Evolutionary conservation across 768 basidiomycete genomes (phyloP).

Genomic region (Dioszegia hungarica): DNA sequence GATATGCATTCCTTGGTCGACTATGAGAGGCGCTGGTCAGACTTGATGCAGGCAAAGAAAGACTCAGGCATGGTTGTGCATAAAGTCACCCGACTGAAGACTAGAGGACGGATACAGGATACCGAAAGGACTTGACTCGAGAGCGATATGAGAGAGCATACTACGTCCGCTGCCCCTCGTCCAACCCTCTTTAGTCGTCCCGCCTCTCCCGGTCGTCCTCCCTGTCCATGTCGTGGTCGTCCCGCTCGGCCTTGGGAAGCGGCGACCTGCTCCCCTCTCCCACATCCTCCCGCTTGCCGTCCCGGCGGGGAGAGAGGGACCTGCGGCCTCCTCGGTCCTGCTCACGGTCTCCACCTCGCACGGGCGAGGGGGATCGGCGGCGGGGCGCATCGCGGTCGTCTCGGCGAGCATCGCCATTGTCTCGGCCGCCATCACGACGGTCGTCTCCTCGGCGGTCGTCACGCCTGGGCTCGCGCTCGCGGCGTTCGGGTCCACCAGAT

Average conservation of each 20-base stretch:
- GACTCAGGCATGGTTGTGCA: no score
- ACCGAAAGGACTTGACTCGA: no score
- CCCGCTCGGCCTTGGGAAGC: constrained; percentile 10
- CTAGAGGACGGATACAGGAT: no score
- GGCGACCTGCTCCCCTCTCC: constrained; percentile 6
- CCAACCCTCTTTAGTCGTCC: constrained; percentile 25
- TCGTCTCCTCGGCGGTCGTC: constrained; percentile 4
- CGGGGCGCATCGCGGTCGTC: constrained; percentile 54
- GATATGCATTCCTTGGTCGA: no score
- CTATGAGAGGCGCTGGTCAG: no score
- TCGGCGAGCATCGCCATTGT: constrained; percentile 52
- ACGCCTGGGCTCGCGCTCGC: constrained; percentile 2
- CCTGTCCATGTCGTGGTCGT: constrained; percentile 51
- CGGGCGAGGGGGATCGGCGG: constrained; percentile 24
- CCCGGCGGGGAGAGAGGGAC: constrained; percentile 39
- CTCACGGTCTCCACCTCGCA: constrained; percentile 12
- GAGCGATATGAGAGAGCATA: no score
- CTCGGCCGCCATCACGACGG: constrained; percentile 52
- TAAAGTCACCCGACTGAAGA: no score
- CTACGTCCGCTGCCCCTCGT: neutral
- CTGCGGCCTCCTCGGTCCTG: constrained; percentile 36
- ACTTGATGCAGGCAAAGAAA: no score
- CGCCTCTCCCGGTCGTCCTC: constrained; percentile 38
- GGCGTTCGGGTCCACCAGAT: neutral
- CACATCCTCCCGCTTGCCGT: constrained; percentile 10